Evolutionary conservation across 805 yeast species (phyloP).

Genomic region (Candida hungchunana): DNA sequence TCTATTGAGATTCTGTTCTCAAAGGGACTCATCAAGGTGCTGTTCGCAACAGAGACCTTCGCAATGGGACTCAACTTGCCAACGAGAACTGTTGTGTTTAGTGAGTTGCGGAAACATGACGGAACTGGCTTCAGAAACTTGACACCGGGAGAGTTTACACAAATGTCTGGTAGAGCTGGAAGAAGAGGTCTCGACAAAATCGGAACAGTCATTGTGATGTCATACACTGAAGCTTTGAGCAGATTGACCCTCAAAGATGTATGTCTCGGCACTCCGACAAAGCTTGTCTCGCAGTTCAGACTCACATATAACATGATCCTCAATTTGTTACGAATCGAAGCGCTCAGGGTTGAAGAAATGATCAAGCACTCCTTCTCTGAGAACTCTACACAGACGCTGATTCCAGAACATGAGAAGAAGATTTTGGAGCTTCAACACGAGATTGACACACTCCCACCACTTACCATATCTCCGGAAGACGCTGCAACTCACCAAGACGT

Average conservation of each 20-base stretch:
- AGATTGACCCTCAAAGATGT: constrained; percentile 67
- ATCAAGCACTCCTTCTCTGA: constrained; percentile 94
- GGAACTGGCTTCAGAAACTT: constrained; percentile 78
- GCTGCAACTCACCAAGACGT: constrained; percentile 38
- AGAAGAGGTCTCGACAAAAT: constrained; percentile 91
- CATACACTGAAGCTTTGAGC: constrained; percentile 62
- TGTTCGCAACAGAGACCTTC: constrained; percentile 97
- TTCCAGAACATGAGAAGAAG: constrained; percentile 79
- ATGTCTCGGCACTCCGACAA: constrained; percentile 85
- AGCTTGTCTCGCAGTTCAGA: constrained; percentile 86
- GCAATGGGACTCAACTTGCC: constrained; percentile 98
- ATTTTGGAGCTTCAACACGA: constrained; percentile 50
- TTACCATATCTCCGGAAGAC: constrained; percentile 31
- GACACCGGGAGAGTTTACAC: constrained; percentile 95
- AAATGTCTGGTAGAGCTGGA: constrained; percentile 99
- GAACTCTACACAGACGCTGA: constrained; percentile 74
- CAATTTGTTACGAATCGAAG: constrained; percentile 87
- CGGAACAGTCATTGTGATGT: constrained; percentile 93
- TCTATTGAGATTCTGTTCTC: constrained; percentile 90
- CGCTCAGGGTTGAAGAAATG: constrained; percentile 96
- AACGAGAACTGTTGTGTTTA: constrained; percentile 91
- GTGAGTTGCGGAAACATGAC: constrained; percentile 83
- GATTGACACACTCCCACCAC: constrained; percentile 33
- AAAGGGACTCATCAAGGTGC: constrained; percentile 76
- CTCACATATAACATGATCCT: constrained; percentile 94